Evolutionary conservation across 208 protist species (phyloP), one percentile per base, ranked within the genome.

Genomic region (Trypanosomatidae sp.): DNA sequence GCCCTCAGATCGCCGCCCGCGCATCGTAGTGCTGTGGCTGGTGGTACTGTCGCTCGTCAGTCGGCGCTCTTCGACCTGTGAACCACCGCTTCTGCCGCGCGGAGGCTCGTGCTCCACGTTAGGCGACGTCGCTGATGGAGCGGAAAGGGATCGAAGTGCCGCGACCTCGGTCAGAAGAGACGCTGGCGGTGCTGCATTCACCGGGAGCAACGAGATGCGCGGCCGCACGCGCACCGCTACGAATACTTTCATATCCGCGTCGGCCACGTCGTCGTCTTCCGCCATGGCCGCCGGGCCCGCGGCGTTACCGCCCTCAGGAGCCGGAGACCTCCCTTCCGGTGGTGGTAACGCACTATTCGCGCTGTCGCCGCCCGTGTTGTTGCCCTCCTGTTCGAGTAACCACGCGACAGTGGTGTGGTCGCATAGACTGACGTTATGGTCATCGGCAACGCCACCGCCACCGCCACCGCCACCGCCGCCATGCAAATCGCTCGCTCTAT

Each of bases 201-300:
- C 9, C 12, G 36, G 2, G 5, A 66, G 12, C 49, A 53, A 3
- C 44, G 62, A 58, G n/a, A 6, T 74, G 49, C 55, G 44, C 36
- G 84, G 88, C 25, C 88, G 83, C 41, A 93, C 66, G 9, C 88
- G 88, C 6, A 90, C 76, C 0, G 81, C 75, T 12, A 93, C 86
- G 55, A 80, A 62, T 7, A 81, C 69, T 7, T 64, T 71, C 44
- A 46, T 58, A 3, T 64, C 68, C 0, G 43, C 65, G 15, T 75
- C 30, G 19, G 56, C 70, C 25, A 39, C 44, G 19, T 68, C 53
- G 3, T 65, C 55, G n/a, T 62, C 28, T 3, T 49, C 17, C 55
- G 25, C 5, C 25, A 30, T 64, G n/a, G 19, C 68, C 46, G 60
- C 67, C 6, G 58, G 15, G 9, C 9, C 13, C 33, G 19, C 30